Percentiles rank a stretch among this genome's conserved stretches.
phyloP scores from a whole-genome alignment of 2,329 filamentous ascomycete species.

The Talaromyces marneffei region DNA sequence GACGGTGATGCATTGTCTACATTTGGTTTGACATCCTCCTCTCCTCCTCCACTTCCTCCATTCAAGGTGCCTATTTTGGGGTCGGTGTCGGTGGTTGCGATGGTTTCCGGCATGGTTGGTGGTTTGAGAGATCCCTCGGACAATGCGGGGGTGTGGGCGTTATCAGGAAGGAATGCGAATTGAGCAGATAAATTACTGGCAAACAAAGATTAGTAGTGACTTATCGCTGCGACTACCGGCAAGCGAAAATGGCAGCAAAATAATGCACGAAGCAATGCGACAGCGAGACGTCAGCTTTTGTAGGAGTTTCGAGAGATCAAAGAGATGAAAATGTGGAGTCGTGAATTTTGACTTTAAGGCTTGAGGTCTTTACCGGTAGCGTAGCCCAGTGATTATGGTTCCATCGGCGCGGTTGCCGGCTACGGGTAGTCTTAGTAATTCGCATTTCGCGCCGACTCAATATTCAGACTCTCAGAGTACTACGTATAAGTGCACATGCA shows the following conservation, averaged over 20 bases:
- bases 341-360: not conserved
- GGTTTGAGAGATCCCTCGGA: not conserved
- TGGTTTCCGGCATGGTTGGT: slow-evolving; percentile 3
- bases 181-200: not conserved
- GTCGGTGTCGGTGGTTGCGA: not conserved
- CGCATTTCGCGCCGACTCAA: not conserved
- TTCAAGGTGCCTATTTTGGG: not conserved
- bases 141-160: slow-evolving; percentile 1
- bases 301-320: not conserved
- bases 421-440: not conserved
- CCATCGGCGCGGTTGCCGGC: not conserved
- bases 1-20: slow-evolving; percentile 19
- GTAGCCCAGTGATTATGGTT: not conserved
- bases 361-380: not conserved
- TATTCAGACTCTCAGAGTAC: too few relatives aligned
- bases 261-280: not conserved
- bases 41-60: not conserved
- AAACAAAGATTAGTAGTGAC: not conserved
- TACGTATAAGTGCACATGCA: not conserved
- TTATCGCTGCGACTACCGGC: not conserved
- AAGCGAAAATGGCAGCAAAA: not conserved
- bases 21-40: not conserved
- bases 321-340: not conserved
- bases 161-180: not conserved
- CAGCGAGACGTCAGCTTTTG: not conserved